Percentiles rank a stretch among this genome's conserved stretches.
Evolutionary conservation across 2,329 filamentous ascomycete species (phyloP).

Genomic region (Phyllosticta citribraziliensis): DNA sequence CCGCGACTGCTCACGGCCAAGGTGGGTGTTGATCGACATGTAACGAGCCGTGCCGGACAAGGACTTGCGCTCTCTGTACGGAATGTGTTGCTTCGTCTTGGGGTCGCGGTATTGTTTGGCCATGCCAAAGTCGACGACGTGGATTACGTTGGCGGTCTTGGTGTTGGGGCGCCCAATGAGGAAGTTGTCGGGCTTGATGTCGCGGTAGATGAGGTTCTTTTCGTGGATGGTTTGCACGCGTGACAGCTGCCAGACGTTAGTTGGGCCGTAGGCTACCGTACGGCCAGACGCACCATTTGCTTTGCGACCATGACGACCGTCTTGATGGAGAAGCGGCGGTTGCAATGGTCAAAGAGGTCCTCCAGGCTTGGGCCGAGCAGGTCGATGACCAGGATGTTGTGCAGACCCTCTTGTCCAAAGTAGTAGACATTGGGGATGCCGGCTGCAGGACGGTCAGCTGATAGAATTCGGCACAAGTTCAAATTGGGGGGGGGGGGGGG

Average conservation of each 20-base stretch:
- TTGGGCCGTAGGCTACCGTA: slow-evolving; percentile 9
- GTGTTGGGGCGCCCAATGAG: slow-evolving; percentile 85
- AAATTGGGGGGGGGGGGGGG: too few relatives aligned
- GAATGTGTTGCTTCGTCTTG: slow-evolving; percentile 98
- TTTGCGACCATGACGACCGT: slow-evolving; percentile 99
- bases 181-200: slow-evolving; percentile 99
- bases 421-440: slow-evolving; percentile 99
- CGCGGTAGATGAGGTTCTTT: slow-evolving; percentile 97
- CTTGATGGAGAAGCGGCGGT: slow-evolving; percentile 89
- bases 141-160: slow-evolving; percentile 94
- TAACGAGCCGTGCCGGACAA: slow-evolving; percentile 93
- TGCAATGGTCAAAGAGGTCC: slow-evolving; percentile 96
- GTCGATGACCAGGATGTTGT: slow-evolving; percentile 98
- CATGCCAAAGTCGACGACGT: slow-evolving; percentile 99
- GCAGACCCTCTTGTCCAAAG: slow-evolving; percentile 94
- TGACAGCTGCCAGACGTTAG: slow-evolving; percentile 52
- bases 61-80: slow-evolving; percentile 93
- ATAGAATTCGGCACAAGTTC: background rate
- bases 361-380: slow-evolving; percentile 89
- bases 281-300: slow-evolving; percentile 66
- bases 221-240: slow-evolving; percentile 93
- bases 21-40: slow-evolving; percentile 99
- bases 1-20: slow-evolving; percentile 90
- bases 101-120: slow-evolving; percentile 98
- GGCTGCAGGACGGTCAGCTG: slow-evolving; percentile 47